Evolutionary conservation across 768 basidiomycete species (phyloP).

Genomic region (Agaricus subrufescens): DNA sequence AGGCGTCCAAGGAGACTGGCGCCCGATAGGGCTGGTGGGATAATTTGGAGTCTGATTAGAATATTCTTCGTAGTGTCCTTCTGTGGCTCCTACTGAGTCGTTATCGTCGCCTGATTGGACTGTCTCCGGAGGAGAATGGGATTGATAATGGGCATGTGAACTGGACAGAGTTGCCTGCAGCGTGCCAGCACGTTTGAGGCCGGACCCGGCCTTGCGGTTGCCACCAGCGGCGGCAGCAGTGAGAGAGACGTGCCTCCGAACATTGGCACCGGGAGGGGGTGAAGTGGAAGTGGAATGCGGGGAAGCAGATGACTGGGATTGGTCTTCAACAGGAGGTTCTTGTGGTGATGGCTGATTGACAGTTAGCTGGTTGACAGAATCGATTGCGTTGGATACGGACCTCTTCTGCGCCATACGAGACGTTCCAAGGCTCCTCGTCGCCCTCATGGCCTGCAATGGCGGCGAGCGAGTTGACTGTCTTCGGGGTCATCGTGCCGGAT

Average conservation of each 20-base stretch:
- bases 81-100: slow-evolving; percentile 45
- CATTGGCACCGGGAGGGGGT: slow-evolving; percentile 65
- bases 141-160: slow-evolving; percentile 26
- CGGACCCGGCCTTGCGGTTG: slow-evolving; percentile 41
- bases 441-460: slow-evolving; percentile 85
- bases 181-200: slow-evolving; percentile 75
- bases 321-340: slow-evolving; percentile 17
- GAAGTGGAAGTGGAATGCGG: slow-evolving; percentile 59
- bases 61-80: slow-evolving; percentile 53
- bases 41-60: slow-evolving; percentile 44
- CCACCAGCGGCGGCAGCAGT: slow-evolving; percentile 54
- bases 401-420: slow-evolving; percentile 58
- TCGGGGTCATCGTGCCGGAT: slow-evolving; percentile 61
- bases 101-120: slow-evolving; percentile 36
- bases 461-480: slow-evolving; percentile 75
- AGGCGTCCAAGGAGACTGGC: slow-evolving; percentile 61
- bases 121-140: slow-evolving; percentile 33
- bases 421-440: slow-evolving; percentile 87
- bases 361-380: slow-evolving; percentile 12
- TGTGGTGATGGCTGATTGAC: slow-evolving; percentile 39
- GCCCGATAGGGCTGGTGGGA: slow-evolving; percentile 54
- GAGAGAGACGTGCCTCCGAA: slow-evolving; percentile 77
- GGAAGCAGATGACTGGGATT: slow-evolving; percentile 52
- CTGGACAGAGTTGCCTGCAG: slow-evolving; percentile 46
- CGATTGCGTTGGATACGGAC: slow-evolving; percentile 29